Percentiles rank a stretch among this genome's conserved stretches.
Conservation (phyloP, 768 basidiomycete species). For the Rhizopogon salebrosus region DNA sequence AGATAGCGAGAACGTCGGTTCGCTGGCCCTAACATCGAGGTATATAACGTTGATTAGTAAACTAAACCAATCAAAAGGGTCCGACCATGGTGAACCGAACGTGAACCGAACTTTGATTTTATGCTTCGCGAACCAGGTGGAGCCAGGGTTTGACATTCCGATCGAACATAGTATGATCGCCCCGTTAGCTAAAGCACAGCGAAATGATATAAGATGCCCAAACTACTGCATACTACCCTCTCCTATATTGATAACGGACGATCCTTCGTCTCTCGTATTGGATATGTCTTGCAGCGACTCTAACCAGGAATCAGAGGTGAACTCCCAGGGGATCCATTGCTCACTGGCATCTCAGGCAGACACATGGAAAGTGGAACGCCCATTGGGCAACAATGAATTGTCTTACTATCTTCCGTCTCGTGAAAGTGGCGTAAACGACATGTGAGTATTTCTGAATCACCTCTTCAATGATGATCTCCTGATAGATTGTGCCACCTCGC, state of each 20-base stretch:
- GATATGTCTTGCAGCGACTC: background rate
- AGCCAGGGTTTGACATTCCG: background rate
- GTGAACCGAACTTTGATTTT: too few relatives aligned
- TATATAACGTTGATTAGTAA: too few relatives aligned
- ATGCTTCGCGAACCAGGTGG: too few relatives aligned
- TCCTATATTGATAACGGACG: background rate
- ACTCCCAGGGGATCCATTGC: background rate
- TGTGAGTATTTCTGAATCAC: conserved; percentile 40
- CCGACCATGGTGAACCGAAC: too few relatives aligned
- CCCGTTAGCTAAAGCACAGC: background rate
- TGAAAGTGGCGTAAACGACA: conserved; percentile 82
- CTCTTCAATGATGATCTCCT: background rate
- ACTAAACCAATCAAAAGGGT: too few relatives aligned
- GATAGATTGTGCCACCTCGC: background rate
- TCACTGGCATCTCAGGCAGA: conserved; percentile 1
- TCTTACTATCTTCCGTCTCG: conserved; percentile 79
- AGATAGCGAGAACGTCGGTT: too few relatives aligned
- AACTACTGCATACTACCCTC: too few relatives aligned
- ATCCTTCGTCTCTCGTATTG: background rate
- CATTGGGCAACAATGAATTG: conserved; percentile 67
- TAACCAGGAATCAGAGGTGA: background rate
- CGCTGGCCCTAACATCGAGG: too few relatives aligned
- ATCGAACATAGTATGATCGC: too few relatives aligned
- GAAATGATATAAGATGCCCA: background rate
- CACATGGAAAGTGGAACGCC: conserved; percentile 34